phyloP scores from a whole-genome alignment of 192 early-diverging fungal species.

The Backusella morwellensis region DNA sequence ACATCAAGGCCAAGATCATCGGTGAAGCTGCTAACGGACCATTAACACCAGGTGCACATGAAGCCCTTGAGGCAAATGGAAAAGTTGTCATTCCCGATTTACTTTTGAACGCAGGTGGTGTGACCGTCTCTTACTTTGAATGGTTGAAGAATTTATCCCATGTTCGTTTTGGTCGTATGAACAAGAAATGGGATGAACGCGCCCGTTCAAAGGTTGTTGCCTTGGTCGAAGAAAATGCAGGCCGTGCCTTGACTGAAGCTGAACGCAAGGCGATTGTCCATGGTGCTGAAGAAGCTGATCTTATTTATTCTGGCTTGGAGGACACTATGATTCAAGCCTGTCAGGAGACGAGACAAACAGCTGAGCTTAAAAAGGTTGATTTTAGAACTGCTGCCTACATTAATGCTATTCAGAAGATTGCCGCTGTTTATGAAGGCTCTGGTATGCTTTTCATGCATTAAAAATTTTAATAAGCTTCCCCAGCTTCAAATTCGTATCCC shows the following conservation, averaged over 20 bases:
- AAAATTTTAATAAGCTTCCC: not conserved
- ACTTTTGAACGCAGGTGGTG: slow-evolving; percentile 78
- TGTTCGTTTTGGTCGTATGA: slow-evolving; percentile 83
- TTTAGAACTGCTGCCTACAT: slow-evolving; percentile 74
- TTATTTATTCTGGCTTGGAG: slow-evolving; percentile 81
- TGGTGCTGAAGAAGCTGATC: slow-evolving; percentile 81
- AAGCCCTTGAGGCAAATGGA: slow-evolving; percentile 57
- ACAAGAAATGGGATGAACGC: slow-evolving; percentile 78
- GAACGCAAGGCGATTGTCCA: slow-evolving; percentile 77
- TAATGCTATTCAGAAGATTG: slow-evolving; percentile 84
- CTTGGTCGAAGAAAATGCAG: slow-evolving; percentile 74
- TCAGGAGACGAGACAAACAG: slow-evolving; percentile 69
- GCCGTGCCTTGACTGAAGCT: slow-evolving; percentile 65
- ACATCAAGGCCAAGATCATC: slow-evolving; percentile 75
- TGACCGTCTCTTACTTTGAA: slow-evolving; percentile 78
- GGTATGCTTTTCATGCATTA: slow-evolving; percentile 70
- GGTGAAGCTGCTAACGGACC: slow-evolving; percentile 84
- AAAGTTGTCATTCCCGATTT: slow-evolving; percentile 71
- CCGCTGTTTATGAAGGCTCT: slow-evolving; percentile 67
- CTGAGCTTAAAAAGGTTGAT: slow-evolving; percentile 60
- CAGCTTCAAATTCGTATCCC: too few relatives aligned
- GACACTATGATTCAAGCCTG: slow-evolving; percentile 83
- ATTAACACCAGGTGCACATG: slow-evolving; percentile 72
- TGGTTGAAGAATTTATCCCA: slow-evolving; percentile 87
- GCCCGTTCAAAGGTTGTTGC: slow-evolving; percentile 67